Evolutionary conservation across 805 yeast genomes (phyloP).

Genomic region (Kazachstania kunashirensis): DNA sequence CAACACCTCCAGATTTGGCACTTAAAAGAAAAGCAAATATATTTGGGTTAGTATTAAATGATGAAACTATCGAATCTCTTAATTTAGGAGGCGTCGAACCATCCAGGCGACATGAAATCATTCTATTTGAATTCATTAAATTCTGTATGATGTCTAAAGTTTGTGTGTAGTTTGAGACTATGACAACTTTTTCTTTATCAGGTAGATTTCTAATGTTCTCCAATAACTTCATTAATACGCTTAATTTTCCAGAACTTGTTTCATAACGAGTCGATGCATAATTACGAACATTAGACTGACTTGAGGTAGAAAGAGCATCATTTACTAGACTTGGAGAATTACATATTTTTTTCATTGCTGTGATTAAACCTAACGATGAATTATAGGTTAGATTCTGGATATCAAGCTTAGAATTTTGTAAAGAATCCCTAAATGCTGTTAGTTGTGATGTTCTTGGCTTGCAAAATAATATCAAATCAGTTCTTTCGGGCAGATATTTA

Average conservation of each 20-base stretch:
- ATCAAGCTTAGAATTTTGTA: conserved; percentile 23
- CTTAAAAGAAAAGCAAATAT: conserved; percentile 65
- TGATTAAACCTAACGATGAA: conserved; percentile 57
- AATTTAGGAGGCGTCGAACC: conserved; percentile 68
- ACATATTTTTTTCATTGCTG: conserved; percentile 68
- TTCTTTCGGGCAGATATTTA: conserved; percentile 58
- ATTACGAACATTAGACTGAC: neutral
- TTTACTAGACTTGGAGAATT: conserved; percentile 63
- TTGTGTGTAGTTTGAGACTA: conserved; percentile 81
- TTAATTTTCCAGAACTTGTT: conserved; percentile 52
- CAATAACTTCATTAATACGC: conserved; percentile 48
- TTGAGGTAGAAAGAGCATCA: too few relatives aligned
- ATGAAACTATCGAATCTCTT: conserved; percentile 55
- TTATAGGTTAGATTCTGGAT: conserved; percentile 26
- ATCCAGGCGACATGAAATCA: conserved; percentile 59
- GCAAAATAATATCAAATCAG: conserved; percentile 69
- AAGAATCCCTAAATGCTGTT: conserved; percentile 42
- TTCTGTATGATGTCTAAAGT: conserved; percentile 70
- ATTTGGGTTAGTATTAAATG: conserved; percentile 48
- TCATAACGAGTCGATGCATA: conserved; percentile 7
- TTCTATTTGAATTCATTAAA: conserved; percentile 38
- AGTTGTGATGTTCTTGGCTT: conserved; percentile 61
- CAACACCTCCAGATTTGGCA: conserved; percentile 90
- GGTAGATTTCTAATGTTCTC: conserved; percentile 35
- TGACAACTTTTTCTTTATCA: conserved; percentile 62